Base-by-base conservation (phyloP, 2,329 filamentous ascomycete species). In the Coniochaeta sp. region DNA sequence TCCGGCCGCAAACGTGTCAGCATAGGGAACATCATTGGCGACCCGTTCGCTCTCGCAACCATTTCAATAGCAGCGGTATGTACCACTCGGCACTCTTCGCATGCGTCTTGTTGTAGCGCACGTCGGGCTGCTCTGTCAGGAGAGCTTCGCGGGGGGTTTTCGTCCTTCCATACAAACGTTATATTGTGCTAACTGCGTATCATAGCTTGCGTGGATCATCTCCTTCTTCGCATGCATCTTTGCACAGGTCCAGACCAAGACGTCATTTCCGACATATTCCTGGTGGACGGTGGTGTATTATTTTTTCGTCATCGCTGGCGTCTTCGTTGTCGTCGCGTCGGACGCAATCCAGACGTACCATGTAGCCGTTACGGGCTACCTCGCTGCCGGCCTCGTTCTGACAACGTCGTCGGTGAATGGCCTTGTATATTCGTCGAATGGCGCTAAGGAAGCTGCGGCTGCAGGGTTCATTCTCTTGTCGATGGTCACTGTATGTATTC, bases 1-100 rank as follows among this genome's bases (percentile, higher is more conserved):
- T 75, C 76, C 59, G 74, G 80, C 70, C 79, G 82, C 71, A 79
- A 74, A 71, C 78, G 79, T 68, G 88, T 96, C 75, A 89, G 85
- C 74, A 75, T 93, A 74, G 90, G 90, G 72, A 96, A 97, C 76
- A 92, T 99, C 68, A 82, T 97, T 63, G 95, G 95, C 69, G 93
- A 99, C 77, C 95, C 95, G 6, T 98, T 99, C 75, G 93, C 93
- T 62, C 84, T 99, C 62, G 92, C 93, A 59, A 98, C 95, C 38
- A 86, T 96, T 65, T 97, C 93, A 61, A 97, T 98, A 74, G 86
- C 89, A 64, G 81, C 90, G 71, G 93, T 97, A 85, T 75, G 91
- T 84, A 34, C 47, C 55, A 12, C 12, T 24, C 16, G 3, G 19
- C 42, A 22, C 6, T 47, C 42, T 47, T 24, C 42, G 12, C 47